These are phyloP conservation scores for Cordyceps cicadae DNA, from an alignment of 2,329 filamentous ascomycete species.

Conservation along the genomic window DNA sequence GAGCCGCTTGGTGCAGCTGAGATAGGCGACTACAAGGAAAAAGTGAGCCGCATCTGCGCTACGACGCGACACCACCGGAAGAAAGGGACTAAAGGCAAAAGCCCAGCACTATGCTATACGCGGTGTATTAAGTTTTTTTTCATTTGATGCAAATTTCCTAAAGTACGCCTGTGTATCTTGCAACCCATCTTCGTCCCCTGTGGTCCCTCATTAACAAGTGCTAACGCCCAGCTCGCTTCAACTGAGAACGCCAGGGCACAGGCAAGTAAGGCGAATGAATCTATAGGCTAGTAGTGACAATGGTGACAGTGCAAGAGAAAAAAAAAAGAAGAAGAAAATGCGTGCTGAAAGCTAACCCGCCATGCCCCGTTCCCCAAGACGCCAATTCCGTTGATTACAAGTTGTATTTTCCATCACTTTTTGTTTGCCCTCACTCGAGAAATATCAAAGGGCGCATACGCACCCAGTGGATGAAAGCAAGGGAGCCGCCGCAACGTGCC, in stretches of 20 bases:
- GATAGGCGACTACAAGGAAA: slow-evolving; percentile 7
- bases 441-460: background rate
- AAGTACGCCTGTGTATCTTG: slow-evolving; percentile 1
- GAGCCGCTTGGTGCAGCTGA: slow-evolving; percentile 5
- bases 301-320: background rate
- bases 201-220: slow-evolving; percentile 1
- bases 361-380: background rate
- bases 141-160: background rate
- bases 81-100: background rate
- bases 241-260: background rate
- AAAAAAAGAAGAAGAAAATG: background rate
- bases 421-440: background rate
- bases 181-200: background rate
- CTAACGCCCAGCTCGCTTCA: slow-evolving; percentile 8
- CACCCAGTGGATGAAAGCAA: background rate
- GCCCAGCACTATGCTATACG: background rate
- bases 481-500: background rate
- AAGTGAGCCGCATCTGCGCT: background rate
- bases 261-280: background rate
- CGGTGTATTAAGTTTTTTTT: background rate
- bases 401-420: background rate
- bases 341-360: background rate
- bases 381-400: slow-evolving; percentile 4
- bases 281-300: background rate
- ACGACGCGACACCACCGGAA: background rate